phyloP scores from a whole-genome alignment of 768 basidiomycete species.

The Tulasnella sp. region DNA sequence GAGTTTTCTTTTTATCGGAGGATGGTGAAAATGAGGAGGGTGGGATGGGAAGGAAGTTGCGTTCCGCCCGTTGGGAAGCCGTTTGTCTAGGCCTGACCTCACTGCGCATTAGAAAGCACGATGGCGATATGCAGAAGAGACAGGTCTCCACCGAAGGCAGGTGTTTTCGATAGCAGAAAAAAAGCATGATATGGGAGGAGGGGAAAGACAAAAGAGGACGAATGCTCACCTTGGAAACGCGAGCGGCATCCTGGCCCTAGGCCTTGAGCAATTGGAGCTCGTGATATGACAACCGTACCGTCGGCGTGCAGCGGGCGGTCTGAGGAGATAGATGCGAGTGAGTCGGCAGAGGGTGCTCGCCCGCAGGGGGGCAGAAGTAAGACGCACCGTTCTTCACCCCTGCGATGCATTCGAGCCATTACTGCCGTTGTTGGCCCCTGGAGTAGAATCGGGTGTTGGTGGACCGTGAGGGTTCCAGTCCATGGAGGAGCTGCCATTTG shows the following conservation, averaged over 20 bases:
- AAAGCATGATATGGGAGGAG: too few species aligned
- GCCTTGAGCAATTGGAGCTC: slow-evolving; percentile 73
- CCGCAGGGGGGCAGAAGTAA: slow-evolving; percentile 44
- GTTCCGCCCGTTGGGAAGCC: too few species aligned
- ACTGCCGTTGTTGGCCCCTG: slow-evolving; percentile 52
- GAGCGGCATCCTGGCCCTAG: slow-evolving; percentile 73
- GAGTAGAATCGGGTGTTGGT: background rate
- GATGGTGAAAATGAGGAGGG: too few species aligned
- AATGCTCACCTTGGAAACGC: slow-evolving; percentile 54
- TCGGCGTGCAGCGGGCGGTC: slow-evolving; percentile 39
- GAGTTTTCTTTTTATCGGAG: too few species aligned
- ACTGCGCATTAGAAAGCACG: too few species aligned
- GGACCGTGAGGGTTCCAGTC: slow-evolving; percentile 8
- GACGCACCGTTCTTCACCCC: too few species aligned
- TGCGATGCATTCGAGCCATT: slow-evolving; percentile 30
- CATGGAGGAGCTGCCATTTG: background rate
- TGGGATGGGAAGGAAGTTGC: too few species aligned
- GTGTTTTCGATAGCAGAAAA: too few species aligned
- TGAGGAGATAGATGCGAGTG: background rate
- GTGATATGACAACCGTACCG: slow-evolving; percentile 49
- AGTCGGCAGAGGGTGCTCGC: slow-evolving; percentile 10
- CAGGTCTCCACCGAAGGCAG: too few species aligned
- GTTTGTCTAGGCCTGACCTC: too few species aligned
- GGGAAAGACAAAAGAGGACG: background rate
- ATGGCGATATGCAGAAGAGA: too few species aligned